Percentiles rank a stretch among this genome's conserved stretches.
Conservation (phyloP, 208 protist species). For the Phytomonas francai region DNA sequence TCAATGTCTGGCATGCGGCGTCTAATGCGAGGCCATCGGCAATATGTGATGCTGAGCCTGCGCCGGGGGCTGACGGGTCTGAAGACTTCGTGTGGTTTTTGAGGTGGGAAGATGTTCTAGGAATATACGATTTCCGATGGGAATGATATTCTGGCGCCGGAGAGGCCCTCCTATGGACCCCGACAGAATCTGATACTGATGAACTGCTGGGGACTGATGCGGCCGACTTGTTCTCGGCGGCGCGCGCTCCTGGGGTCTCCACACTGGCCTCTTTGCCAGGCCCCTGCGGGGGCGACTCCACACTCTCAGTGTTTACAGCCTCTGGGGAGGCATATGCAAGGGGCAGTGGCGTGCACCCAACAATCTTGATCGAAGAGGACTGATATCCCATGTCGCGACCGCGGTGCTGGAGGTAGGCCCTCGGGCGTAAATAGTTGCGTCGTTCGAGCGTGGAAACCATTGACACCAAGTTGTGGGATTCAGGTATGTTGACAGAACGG, state of each 20-base stretch:
- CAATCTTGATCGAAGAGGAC: conserved; percentile 10
- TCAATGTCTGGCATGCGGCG: conserved; percentile 32
- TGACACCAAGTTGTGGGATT: conserved; percentile 57
- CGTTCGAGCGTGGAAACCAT: conserved; percentile 67
- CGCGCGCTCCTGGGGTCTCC: background rate
- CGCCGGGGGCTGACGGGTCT: background rate
- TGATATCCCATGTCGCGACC: conserved; percentile 18
- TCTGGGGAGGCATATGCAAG: background rate
- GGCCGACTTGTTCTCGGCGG: background rate
- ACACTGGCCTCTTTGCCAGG: background rate
- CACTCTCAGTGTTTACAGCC: background rate
- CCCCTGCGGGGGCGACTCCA: background rate
- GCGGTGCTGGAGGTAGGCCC: conserved; percentile 41
- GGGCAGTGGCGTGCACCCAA: background rate
- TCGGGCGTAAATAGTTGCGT: conserved; percentile 59
- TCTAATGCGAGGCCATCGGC: conserved; percentile 25
- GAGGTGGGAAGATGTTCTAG: background rate
- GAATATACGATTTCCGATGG: background rate
- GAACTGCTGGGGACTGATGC: background rate
- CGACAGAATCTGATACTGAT: background rate
- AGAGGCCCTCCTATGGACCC: background rate
- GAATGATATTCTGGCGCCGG: background rate
- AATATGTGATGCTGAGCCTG: background rate
- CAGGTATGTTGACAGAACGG: conserved; percentile 8
- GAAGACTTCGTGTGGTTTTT: background rate